Percentiles rank a stretch among this genome's conserved stretches.
These are phyloP conservation scores for Seminavis robusta DNA, from an alignment of 108 stramenopile genomes.

Conservation along the genomic window DNA sequence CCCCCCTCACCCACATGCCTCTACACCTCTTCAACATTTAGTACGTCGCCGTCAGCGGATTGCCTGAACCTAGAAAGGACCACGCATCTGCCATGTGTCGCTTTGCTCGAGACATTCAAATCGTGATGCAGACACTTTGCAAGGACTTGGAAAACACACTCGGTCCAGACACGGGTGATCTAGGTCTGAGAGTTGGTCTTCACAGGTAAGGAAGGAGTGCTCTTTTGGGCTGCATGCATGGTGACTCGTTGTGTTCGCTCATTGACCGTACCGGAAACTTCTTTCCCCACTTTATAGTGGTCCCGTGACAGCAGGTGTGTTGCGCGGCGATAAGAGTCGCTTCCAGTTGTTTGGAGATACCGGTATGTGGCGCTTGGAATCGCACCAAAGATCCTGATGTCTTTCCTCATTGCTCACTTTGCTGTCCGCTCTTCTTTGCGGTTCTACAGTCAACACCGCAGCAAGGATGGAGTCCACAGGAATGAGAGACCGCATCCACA, in stretches of 20 bases:
- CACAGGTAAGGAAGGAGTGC: too few relatives aligned
- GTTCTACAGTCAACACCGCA: constrained; percentile 61
- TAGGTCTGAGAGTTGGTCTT: constrained; percentile 19
- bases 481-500: constrained; percentile 34
- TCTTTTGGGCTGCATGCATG: too few relatives aligned
- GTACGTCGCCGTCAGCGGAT: constrained; percentile 32
- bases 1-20: too few relatives aligned
- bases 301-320: constrained; percentile 21
- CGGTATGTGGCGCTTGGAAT: too few relatives aligned
- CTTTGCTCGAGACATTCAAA: constrained; percentile 17
- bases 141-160: constrained; percentile 5
- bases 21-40: too few relatives aligned
- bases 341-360: too few relatives aligned
- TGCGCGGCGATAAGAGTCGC: constrained; percentile 16
- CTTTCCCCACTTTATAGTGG: too few relatives aligned
- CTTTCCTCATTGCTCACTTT: too few relatives aligned
- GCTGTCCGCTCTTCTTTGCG: too few relatives aligned
- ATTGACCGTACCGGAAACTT: too few relatives aligned
- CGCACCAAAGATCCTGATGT: too few relatives aligned
- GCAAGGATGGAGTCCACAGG: constrained; percentile 62
- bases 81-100: constrained; percentile 30
- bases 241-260: too few relatives aligned
- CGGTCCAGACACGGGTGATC: constrained; percentile 29
- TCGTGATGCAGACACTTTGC: constrained; percentile 11
- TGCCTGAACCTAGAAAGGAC: constrained; percentile 25